phyloP scores from a whole-genome alignment of 2,329 filamentous ascomycete species.

The Rutstroemia sp. region DNA sequence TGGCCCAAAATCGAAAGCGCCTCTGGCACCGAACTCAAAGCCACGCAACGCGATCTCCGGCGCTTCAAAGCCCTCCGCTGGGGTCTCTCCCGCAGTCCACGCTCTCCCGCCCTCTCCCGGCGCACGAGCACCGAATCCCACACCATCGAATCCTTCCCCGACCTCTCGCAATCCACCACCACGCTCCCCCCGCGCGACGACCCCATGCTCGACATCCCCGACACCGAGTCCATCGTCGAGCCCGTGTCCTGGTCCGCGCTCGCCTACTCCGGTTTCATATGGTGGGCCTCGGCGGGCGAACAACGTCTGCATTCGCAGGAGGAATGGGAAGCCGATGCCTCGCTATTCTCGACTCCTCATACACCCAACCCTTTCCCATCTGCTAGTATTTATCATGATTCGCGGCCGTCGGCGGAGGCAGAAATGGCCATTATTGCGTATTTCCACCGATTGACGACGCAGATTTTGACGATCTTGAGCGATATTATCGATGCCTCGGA shows the following conservation, averaged over 20 bases:
- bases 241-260: constrained; percentile 64
- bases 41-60: constrained; percentile 82
- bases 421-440: constrained; percentile 71
- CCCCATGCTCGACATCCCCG: constrained; percentile 37
- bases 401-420: constrained; percentile 33
- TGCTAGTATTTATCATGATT: constrained; percentile 26
- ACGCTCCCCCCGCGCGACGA: constrained; percentile 30
- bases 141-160: constrained; percentile 16
- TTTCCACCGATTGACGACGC: constrained; percentile 68
- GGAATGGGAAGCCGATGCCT: constrained; percentile 49
- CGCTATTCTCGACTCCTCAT: constrained; percentile 38
- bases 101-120: constrained; percentile 12
- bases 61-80: constrained; percentile 65
- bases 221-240: constrained; percentile 50
- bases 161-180: constrained; percentile 19
- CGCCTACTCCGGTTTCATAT: constrained; percentile 78
- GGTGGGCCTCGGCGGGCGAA: constrained; percentile 83
- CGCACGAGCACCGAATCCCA: constrained; percentile 10
- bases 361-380: background rate
- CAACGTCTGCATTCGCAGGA: constrained; percentile 53
- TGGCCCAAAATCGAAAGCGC: constrained; percentile 73
- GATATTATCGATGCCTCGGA: constrained; percentile 48
- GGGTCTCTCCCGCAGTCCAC: constrained; percentile 44
- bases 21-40: constrained; percentile 58
- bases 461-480: constrained; percentile 54